Evolutionary conservation across 345 rosid genomes (phyloP).

Genomic region (Trapa bicornis): DNA sequence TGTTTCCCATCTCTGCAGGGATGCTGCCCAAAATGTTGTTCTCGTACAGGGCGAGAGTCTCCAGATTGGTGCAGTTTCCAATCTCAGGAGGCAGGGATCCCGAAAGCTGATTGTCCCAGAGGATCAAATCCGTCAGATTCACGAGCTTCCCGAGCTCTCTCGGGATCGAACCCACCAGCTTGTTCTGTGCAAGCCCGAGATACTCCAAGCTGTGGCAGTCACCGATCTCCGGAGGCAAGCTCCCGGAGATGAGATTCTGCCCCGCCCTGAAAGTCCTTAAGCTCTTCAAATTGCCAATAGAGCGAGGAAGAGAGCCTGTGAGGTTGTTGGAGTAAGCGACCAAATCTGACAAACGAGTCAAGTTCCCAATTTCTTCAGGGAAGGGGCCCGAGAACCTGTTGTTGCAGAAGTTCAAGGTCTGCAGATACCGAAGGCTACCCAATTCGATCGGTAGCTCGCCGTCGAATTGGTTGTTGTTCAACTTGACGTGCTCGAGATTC

Average conservation of each 20-base stretch:
- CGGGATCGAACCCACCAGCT: conserved; percentile 49
- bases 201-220: conserved; percentile 45
- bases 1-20: conserved; percentile 52
- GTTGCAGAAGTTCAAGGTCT: conserved; percentile 49
- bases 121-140: conserved; percentile 47
- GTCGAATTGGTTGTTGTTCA: conserved; percentile 53
- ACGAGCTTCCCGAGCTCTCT: conserved; percentile 60
- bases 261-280: conserved; percentile 61
- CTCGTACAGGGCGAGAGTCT: conserved; percentile 59
- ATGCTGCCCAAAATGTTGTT: conserved; percentile 63
- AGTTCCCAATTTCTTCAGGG: conserved; percentile 56
- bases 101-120: conserved; percentile 64
- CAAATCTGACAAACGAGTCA: conserved; percentile 46
- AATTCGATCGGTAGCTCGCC: conserved; percentile 48
- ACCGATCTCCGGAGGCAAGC: conserved; percentile 62
- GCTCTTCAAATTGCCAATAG: conserved; percentile 52
- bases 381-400: conserved; percentile 63
- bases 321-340: conserved; percentile 64
- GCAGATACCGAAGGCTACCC: conserved; percentile 34
- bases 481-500: conserved; percentile 34
- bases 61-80: conserved; percentile 52
- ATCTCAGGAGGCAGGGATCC: conserved; percentile 62
- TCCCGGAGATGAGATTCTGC: conserved; percentile 80
- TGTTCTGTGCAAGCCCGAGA: conserved; percentile 87
- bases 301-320: conserved; percentile 48